Percentiles rank a stretch among this genome's conserved stretches.
Evolutionary conservation across 2,329 filamentous ascomycete species (phyloP).

Genomic region (Fusarium annulatum): DNA sequence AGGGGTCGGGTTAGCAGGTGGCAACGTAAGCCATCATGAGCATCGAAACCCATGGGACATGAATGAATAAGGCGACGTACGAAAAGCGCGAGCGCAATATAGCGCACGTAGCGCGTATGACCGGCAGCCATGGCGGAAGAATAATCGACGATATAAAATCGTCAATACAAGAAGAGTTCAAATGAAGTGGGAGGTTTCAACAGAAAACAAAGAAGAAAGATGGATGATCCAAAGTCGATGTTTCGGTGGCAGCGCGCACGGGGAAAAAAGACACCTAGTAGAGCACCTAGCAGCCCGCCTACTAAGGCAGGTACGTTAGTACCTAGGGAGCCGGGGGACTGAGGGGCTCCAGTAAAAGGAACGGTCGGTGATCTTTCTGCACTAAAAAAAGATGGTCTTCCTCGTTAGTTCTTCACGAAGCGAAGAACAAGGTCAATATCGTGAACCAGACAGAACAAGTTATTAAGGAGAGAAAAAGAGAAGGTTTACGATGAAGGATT

Average conservation of each 20-base stretch:
- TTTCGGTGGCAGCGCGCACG: conserved; percentile 21
- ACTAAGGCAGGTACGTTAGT: background rate
- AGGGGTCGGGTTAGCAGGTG: conserved; percentile 24
- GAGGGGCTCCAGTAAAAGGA: conserved; percentile 10
- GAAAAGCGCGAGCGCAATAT: conserved; percentile 84
- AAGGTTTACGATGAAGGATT: background rate
- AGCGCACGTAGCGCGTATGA: conserved; percentile 79
- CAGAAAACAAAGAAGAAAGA: conserved; percentile 33
- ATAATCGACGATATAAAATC: conserved; percentile 30
- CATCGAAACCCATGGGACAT: background rate
- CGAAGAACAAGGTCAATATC: background rate
- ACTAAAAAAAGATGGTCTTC: conserved; percentile 16
- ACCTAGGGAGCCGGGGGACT: conserved; percentile 1
- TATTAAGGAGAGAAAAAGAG: background rate
- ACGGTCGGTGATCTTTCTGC: conserved; percentile 8
- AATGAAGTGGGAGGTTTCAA: conserved; percentile 13
- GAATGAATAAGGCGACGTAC: conserved; percentile 63
- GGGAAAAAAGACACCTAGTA: conserved; percentile 33
- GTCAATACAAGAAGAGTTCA: conserved; percentile 17
- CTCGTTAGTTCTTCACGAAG: background rate
- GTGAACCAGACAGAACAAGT: background rate
- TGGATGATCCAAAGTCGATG: conserved; percentile 35
- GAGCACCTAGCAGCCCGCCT: background rate
- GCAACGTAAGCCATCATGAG: conserved; percentile 11
- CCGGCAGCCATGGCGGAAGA: conserved; percentile 68